Conservation (phyloP, 345 rosid genomes). For the Populus pruinosa region DNA sequence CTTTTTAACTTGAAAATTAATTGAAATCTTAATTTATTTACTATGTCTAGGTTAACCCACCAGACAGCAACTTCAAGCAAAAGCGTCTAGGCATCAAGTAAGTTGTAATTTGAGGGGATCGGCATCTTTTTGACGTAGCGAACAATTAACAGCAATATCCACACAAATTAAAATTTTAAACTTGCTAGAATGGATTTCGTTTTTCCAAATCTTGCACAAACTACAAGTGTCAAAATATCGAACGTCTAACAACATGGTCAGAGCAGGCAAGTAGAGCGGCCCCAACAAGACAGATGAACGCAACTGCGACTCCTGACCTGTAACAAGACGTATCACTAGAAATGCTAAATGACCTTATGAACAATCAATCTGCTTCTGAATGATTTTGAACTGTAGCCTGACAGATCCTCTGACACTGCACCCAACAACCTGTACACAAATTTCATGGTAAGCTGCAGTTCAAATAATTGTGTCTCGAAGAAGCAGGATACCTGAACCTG, state of each 20-base stretch:
- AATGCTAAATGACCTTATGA: background rate
- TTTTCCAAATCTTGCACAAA: background rate
- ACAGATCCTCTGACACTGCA: background rate
- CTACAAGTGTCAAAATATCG: background rate
- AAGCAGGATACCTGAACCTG: conserved; percentile 52
- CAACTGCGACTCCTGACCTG: background rate
- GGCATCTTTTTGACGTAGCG: background rate
- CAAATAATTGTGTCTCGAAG: conserved; percentile 15
- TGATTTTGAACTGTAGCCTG: background rate
- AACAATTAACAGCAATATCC: background rate
- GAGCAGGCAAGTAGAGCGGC: background rate
- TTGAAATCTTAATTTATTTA: too few relatives aligned
- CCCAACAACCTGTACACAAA: conserved; percentile 34
- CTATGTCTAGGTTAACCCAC: too few relatives aligned
- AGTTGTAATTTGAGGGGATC: background rate
- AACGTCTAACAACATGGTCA: background rate
- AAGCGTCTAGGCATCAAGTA: background rate
- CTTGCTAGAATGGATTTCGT: background rate
- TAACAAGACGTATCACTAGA: background rate
- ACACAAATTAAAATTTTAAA: background rate
- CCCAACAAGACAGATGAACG: background rate
- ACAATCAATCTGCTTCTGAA: background rate
- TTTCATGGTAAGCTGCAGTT: conserved; percentile 34
- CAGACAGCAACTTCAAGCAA: background rate
- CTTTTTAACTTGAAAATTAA: too few relatives aligned